These are phyloP conservation scores for Neoboletus magnificus DNA, from an alignment of 768 basidiomycete species.

Conservation along the genomic window DNA sequence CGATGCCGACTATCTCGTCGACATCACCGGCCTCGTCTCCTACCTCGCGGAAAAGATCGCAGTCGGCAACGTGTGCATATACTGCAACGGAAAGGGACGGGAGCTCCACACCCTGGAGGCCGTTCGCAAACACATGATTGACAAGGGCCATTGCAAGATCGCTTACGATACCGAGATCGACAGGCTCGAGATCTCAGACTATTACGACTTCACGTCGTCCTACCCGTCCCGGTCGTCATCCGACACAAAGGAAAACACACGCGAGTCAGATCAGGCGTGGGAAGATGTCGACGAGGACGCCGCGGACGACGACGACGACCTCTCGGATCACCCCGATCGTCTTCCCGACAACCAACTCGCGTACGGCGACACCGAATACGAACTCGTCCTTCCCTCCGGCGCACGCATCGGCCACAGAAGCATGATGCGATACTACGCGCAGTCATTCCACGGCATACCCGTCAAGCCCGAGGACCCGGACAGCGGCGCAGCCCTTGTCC, in stretches of 20 bases:
- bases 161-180: slow-evolving; percentile 82
- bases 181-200: slow-evolving; percentile 85
- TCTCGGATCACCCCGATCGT: slow-evolving; percentile 38
- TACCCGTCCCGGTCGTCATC: slow-evolving; percentile 52
- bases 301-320: slow-evolving; percentile 24
- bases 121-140: slow-evolving; percentile 91
- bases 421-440: slow-evolving; percentile 82
- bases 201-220: slow-evolving; percentile 84
- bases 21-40: slow-evolving; percentile 73
- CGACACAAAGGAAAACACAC: slow-evolving; percentile 2
- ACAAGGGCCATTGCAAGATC: slow-evolving; percentile 96
- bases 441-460: slow-evolving; percentile 59
- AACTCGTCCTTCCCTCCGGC: slow-evolving; percentile 92
- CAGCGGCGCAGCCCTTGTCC: slow-evolving; percentile 74
- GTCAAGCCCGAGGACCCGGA: slow-evolving; percentile 57
- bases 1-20: slow-evolving; percentile 85
- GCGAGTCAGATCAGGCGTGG: slow-evolving; percentile 23
- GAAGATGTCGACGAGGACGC: slow-evolving; percentile 32
- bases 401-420: slow-evolving; percentile 88
- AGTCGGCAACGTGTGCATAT: slow-evolving; percentile 90
- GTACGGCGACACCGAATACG: slow-evolving; percentile 77
- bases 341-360: slow-evolving; percentile 55
- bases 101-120: slow-evolving; percentile 86
- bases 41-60: slow-evolving; percentile 93
- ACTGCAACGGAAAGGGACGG: slow-evolving; percentile 76